phyloP scores from a whole-genome alignment of 2,329 filamentous ascomycete genomes.

The Cytospora chrysosperma region DNA sequence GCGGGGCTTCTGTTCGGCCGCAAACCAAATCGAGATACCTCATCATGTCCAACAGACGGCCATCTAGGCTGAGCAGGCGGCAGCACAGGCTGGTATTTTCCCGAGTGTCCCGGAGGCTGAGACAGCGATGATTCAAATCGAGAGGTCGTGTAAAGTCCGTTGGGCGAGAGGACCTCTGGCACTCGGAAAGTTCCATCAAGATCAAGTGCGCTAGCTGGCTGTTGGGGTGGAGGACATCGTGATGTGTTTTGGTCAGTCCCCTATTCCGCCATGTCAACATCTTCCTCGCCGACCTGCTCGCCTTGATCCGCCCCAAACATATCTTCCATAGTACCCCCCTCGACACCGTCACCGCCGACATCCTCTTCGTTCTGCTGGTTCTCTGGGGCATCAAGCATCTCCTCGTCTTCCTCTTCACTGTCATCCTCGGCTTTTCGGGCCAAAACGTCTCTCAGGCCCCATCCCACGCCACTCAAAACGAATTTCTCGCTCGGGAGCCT shows the following conservation, averaged over 20 bases:
- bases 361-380: slow-evolving; percentile 38
- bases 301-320: slow-evolving; percentile 37
- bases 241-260: background rate
- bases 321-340: slow-evolving; percentile 54
- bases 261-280: slow-evolving; percentile 39
- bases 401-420: slow-evolving; percentile 41
- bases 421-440: slow-evolving; percentile 46
- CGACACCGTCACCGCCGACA: slow-evolving; percentile 46
- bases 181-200: background rate
- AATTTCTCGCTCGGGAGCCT: slow-evolving; percentile 67
- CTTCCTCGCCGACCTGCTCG: slow-evolving; percentile 29
- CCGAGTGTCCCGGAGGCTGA: background rate
- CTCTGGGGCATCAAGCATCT: slow-evolving; percentile 49
- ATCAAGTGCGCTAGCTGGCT: background rate
- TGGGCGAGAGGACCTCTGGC: background rate
- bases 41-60: background rate
- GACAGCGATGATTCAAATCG: background rate
- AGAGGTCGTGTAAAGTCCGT: background rate
- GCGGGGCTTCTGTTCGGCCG: background rate
- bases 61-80: background rate
- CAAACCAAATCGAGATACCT: background rate
- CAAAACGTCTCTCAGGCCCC: slow-evolving; percentile 63
- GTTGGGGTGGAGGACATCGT: background rate
- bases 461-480: slow-evolving; percentile 63
- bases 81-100: background rate